These are phyloP conservation scores for Bullera alba DNA, from an alignment of 768 basidiomycete genomes.

Conservation along the genomic window DNA sequence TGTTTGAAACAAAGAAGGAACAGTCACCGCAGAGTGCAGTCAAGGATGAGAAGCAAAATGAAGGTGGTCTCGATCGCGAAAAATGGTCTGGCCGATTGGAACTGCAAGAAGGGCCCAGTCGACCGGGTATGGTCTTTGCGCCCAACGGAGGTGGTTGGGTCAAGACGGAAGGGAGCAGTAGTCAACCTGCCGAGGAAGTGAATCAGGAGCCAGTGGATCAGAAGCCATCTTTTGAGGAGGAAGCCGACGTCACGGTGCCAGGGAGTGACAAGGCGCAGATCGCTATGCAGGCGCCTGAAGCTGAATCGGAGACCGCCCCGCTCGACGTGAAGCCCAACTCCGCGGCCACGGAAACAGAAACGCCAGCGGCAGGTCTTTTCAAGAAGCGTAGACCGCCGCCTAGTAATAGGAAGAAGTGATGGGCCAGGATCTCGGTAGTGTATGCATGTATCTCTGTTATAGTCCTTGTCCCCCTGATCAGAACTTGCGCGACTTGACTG, in stretches of 20 bases:
- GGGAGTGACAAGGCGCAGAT: too few species aligned
- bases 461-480: too few species aligned
- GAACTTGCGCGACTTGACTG: constrained; percentile 76
- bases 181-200: too few species aligned
- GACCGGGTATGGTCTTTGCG: neutral
- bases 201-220: constrained; percentile 1
- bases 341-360: neutral
- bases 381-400: constrained; percentile 46
- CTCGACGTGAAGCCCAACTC: neutral
- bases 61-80: constrained; percentile 5
- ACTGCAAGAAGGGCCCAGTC: constrained; percentile 6
- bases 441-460: neutral
- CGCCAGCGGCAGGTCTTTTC: constrained; percentile 34
- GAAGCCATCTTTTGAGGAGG: too few species aligned
- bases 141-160: constrained; percentile 6
- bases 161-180: constrained; percentile 3
- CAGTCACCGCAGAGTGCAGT: constrained; percentile 9
- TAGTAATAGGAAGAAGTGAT: constrained; percentile 16
- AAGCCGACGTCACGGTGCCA: too few species aligned
- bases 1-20: constrained; percentile 18
- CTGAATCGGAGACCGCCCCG: neutral
- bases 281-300: neutral
- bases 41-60: neutral
- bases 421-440: neutral
- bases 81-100: constrained; percentile 8